Evolutionary conservation across 345 rosid genomes (phyloP), one percentile per base, ranked within the genome.

Genomic region (Laguncularia racemosa): DNA sequence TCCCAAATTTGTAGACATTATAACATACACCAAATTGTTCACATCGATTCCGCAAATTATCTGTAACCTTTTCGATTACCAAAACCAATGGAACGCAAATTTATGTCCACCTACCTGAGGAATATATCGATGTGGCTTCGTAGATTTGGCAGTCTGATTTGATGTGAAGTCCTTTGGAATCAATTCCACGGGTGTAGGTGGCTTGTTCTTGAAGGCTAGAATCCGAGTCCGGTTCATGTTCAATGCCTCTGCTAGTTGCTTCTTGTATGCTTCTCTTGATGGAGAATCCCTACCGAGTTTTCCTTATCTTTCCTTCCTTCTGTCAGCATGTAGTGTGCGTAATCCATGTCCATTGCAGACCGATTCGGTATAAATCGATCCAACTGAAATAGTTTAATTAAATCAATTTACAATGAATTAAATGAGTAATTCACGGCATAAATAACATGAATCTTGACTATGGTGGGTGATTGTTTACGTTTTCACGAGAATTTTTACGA

Each of bases 351-450:
- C 76, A 81, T 77, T 0, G 82, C 85, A 9, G 85, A 72, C 14
- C 81, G 58, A 57, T 80, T 77, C 2, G 85, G 80, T 43, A 80
- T 80, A 44, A 80, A 80, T 45, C 82, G 67, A 56, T 80, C 85
- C 78, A 70, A 57, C 85, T 77, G 72, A 18, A 26, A 18, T 12
- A 38, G 49, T 49, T 33, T 5, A 33, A 28, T 20, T 48, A n/a
- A 20, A 44, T 44, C 21, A 12, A 13, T n/a, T 44, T 14, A 33
- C 21, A 44, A 16, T 0, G 21, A 7, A 16, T 44, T 14, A 21
- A 21, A 0, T 49, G n/a, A n/a, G 28, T 52, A 14, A 48, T 28
- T 16, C 47, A 10, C 12, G 12, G 23, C 45, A 14, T 2, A 17
- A n/a, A 17, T 28, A 0, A 18, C 28, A 28, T 8, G 18, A 21